These are phyloP conservation scores for Microstroma glucosiphilum DNA, from an alignment of 1,284 basidiomycete genomes.

Conservation along the genomic window DNA sequence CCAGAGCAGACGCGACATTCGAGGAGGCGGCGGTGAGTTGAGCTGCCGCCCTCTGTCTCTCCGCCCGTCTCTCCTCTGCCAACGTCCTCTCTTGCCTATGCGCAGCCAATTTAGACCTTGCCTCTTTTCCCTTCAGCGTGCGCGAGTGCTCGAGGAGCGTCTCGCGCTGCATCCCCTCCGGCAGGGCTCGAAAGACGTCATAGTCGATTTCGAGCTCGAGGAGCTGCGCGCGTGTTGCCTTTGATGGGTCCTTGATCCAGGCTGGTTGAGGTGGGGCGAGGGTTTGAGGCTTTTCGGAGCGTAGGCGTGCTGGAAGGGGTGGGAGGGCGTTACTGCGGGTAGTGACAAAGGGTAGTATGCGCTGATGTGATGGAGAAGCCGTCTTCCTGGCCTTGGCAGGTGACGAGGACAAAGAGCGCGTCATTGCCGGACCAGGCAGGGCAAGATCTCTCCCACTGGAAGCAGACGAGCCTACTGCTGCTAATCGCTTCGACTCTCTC, in stretches of 20 bases:
- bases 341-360: constrained; percentile 15
- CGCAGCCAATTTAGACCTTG: constrained; percentile 7
- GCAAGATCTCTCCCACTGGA: too few species aligned
- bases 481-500: constrained; percentile 19
- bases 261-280: not conserved
- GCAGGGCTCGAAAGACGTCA: constrained; percentile 37
- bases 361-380: constrained; percentile 7
- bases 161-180: constrained; percentile 33
- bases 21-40: too few species aligned
- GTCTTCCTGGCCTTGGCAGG: constrained; percentile 20
- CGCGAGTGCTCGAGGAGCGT: constrained; percentile 4
- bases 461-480: not conserved
- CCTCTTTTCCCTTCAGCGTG: not conserved
- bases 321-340: not conserved
- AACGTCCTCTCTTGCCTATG: constrained; percentile 7
- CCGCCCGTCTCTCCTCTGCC: constrained; percentile 6
- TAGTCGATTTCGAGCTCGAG: constrained; percentile 30
- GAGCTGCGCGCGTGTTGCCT: constrained; percentile 17
- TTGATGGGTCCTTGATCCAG: constrained; percentile 18
- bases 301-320: constrained; percentile 9
- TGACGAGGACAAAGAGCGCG: constrained; percentile 12
- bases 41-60: constrained; percentile 6
- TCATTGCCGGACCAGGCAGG: constrained; percentile 1
- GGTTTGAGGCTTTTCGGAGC: not conserved
- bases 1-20: not conserved